phyloP scores from a whole-genome alignment of 2,329 filamentous ascomycete genomes.

The Apiospora saccharicola region DNA sequence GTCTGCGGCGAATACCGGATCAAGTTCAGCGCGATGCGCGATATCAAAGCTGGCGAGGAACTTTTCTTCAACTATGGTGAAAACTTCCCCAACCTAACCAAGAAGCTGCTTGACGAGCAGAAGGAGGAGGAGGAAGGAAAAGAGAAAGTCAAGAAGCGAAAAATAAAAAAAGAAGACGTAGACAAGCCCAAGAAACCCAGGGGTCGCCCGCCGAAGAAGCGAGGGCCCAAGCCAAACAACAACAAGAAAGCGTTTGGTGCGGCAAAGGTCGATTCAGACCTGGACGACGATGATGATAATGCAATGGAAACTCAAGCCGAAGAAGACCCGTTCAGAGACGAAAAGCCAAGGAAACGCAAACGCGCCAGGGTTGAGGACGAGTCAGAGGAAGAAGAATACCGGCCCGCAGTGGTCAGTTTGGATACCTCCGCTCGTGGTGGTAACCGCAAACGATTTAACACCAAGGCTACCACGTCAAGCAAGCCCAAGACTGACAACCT shows the following conservation, averaged over 20 bases:
- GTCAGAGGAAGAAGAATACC: constrained; percentile 40
- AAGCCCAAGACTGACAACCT: not conserved
- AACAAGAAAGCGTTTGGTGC: constrained; percentile 35
- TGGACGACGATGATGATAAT: constrained; percentile 37
- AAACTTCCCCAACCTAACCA: constrained; percentile 68
- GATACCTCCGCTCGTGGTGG: constrained; percentile 33
- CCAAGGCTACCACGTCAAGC: constrained; percentile 1
- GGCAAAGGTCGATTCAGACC: constrained; percentile 37
- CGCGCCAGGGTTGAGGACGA: constrained; percentile 33
- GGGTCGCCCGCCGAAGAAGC: constrained; percentile 38
- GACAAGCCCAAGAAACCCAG: constrained; percentile 40
- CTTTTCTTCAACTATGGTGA: constrained; percentile 84
- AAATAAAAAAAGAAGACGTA: constrained; percentile 32
- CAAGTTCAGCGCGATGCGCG: constrained; percentile 71
- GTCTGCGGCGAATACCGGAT: constrained; percentile 81
- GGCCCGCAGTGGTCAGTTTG: constrained; percentile 34
- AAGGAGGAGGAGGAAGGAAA: constrained; percentile 43
- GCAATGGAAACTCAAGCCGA: constrained; percentile 30
- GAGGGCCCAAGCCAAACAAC: constrained; percentile 41
- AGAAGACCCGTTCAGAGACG: constrained; percentile 36
- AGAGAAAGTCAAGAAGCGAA: constrained; percentile 33
- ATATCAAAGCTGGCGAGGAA: constrained; percentile 77
- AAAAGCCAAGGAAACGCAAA: constrained; percentile 38
- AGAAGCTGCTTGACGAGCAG: constrained; percentile 57
- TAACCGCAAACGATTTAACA: not conserved